Base-by-base conservation (phyloP, 768 basidiomycete genomes). In the Serendipita vermifera region DNA sequence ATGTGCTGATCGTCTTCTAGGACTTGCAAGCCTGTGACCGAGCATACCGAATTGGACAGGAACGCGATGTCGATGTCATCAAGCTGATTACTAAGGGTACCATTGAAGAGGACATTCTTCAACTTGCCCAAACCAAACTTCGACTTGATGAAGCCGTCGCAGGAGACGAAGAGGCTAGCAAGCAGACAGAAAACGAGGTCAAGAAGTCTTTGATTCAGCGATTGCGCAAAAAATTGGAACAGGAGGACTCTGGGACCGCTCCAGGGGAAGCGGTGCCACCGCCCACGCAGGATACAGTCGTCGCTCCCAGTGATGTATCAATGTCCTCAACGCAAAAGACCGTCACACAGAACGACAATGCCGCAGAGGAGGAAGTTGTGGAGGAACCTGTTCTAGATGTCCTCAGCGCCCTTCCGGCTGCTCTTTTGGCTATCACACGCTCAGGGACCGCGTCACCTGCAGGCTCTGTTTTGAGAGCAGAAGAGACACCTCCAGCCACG, bases 11-110 rank as follows among this genome's bases (percentile, higher is more conserved):
- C 13, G 41, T 9, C 9, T 36, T 43, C 9, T 11, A 51, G 46
- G 96, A 98, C 69, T 81, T 86, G 59, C 96, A 99, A 71, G 96
- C 96, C 0, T 91, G 94, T 58, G 96, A 99, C 68, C 82, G 96
- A 32, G 92, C 92, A 24, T 98, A 97, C 69, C 85, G 96, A 26
- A 96, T 99, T 61, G 94, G 91, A 22, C 92, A 96, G 68, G 90
- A 87, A 66, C 81, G 83, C 53, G 83, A 94, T 61, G 94, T 98
- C 7, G 90, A 94, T 31, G 90, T 98, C 5, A 80, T 97, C 65
- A 96, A 94, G 66, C 75, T 98, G 9, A 90, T 98, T 61, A 85
- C 90, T 1, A 82, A 78, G 59, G 87, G 83, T 2, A 92, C 90
- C 1, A 94, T 97, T 58, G 93, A 97, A 71, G 96, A 99, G 68